These are phyloP conservation scores for Circinella umbellata DNA, from an alignment of 371 early-diverging fungal genomes.

Conservation along the genomic window DNA sequence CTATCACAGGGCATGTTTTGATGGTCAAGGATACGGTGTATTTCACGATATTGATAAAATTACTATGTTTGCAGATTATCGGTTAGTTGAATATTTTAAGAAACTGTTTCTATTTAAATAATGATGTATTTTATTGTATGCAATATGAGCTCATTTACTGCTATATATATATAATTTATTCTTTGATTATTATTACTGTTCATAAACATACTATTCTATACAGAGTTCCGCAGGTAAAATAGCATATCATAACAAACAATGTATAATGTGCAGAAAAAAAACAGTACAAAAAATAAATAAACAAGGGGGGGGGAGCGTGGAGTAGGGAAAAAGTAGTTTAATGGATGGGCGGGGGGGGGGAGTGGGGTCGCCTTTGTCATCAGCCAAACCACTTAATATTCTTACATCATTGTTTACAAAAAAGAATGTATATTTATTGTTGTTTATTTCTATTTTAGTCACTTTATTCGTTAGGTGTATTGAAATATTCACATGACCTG, in stretches of 20 bases:
- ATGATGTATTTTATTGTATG: not conserved
- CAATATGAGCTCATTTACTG: conserved; percentile 12
- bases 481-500: conserved; percentile 71
- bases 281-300: not conserved
- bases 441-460: conserved; percentile 46
- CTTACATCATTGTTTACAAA: not conserved
- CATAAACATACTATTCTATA: too few relatives aligned
- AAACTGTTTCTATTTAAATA: not conserved
- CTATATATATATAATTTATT: too few relatives aligned
- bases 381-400: too few relatives aligned
- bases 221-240: too few relatives aligned
- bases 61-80: conserved; percentile 95
- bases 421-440: not conserved
- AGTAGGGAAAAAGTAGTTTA: too few relatives aligned
- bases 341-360: too few relatives aligned
- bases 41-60: conserved; percentile 83
- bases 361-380: too few relatives aligned
- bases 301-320: not conserved
- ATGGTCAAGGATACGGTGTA: conserved; percentile 64
- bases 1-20: conserved; percentile 78
- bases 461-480: conserved; percentile 72
- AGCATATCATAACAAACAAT: conserved; percentile 2
- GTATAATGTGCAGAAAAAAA: conserved; percentile 57
- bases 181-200: too few relatives aligned
- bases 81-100: conserved; percentile 33